Evolutionary conservation across 352 stramenopile species (phyloP).

Genomic region (Phytophthora rubi): DNA sequence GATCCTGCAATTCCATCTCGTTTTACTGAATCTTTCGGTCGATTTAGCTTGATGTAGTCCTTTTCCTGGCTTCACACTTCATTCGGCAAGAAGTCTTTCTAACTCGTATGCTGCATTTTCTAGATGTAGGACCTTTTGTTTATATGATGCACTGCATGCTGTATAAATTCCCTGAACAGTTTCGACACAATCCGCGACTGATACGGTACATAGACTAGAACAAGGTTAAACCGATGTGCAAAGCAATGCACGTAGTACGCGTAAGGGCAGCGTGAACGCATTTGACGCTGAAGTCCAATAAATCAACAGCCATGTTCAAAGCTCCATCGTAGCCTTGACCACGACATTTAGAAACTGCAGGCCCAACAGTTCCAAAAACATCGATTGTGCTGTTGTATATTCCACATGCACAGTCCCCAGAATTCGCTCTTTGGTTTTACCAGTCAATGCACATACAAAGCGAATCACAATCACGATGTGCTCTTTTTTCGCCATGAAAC

Average conservation of each 20-base stretch:
- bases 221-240: conserved; percentile 7
- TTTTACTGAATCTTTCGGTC: conserved; percentile 7
- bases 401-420: neutral
- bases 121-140: neutral
- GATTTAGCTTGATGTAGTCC: neutral
- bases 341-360: neutral
- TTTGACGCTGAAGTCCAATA: neutral
- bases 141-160: conserved; percentile 8
- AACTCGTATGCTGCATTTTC: neutral
- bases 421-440: neutral
- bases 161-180: conserved; percentile 10
- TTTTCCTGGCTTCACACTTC: neutral
- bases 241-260: conserved; percentile 17
- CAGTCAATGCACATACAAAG: neutral
- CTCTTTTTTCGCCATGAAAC: neutral
- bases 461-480: conserved; percentile 4
- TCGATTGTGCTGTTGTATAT: neutral
- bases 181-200: conserved; percentile 9
- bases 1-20: conserved; percentile 3
- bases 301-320: conserved; percentile 12
- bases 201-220: neutral
- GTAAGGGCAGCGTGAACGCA: neutral
- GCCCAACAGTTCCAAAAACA: neutral
- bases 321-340: conserved; percentile 10
- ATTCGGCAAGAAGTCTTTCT: neutral